Percentiles rank a stretch among this genome's conserved stretches.
These are phyloP conservation scores for Coprinellus aureogranulatus DNA, from an alignment of 768 basidiomycete genomes.

Conservation along the genomic window DNA sequence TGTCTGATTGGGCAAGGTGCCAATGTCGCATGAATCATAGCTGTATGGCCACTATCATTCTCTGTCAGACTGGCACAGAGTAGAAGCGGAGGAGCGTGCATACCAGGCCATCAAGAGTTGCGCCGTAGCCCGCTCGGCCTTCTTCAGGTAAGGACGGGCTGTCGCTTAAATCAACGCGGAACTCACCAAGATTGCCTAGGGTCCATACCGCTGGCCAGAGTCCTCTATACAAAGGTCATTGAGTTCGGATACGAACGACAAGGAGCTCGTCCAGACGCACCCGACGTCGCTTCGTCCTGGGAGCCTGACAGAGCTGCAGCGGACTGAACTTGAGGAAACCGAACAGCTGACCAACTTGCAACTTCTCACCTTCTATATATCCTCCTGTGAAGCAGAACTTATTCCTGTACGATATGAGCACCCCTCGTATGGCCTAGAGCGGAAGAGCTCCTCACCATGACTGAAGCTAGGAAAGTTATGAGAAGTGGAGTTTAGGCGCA, in stretches of 20 bases:
- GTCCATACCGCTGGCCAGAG: constrained; percentile 10
- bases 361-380: constrained; percentile 46
- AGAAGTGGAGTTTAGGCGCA: constrained; percentile 15
- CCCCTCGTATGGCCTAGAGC: not conserved
- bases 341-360: no score
- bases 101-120: constrained; percentile 66
- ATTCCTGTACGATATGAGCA: constrained; percentile 28
- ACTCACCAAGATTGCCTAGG: constrained; percentile 47
- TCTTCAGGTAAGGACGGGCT: not conserved
- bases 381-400: constrained; percentile 83
- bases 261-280: constrained; percentile 6
- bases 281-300: constrained; percentile 24
- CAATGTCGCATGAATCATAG: constrained; percentile 77
- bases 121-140: constrained; percentile 72
- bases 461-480: constrained; percentile 21
- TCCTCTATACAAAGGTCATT: constrained; percentile 40
- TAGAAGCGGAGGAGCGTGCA: constrained; percentile 13
- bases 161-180: not conserved
- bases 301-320: constrained; percentile 23
- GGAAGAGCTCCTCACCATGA: constrained; percentile 23
- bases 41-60: constrained; percentile 60
- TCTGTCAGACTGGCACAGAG: not conserved
- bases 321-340: no score
- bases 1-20: constrained; percentile 78
- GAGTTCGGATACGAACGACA: constrained; percentile 23